Conservation (phyloP, 2,329 filamentous ascomycete genomes). For the Pyrenophora tritici-repentis region DNA sequence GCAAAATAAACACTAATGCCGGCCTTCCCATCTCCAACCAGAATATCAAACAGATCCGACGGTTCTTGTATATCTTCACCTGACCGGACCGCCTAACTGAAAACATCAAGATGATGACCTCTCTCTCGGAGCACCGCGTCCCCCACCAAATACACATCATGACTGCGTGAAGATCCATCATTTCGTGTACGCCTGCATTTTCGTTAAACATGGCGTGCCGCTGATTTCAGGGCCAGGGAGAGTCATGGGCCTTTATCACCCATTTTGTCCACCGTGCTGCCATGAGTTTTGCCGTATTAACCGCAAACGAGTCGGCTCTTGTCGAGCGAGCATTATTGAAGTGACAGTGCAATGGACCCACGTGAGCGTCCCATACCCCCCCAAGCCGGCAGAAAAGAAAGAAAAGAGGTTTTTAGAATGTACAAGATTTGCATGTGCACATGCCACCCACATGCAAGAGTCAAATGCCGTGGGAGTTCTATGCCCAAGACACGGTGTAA, state of each 20-base stretch:
- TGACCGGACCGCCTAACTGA: conserved; percentile 24
- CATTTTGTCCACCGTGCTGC: conserved; percentile 25
- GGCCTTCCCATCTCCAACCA: conserved; percentile 13
- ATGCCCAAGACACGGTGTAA: conserved; percentile 36
- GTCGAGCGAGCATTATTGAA: conserved; percentile 16
- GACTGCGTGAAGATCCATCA: conserved; percentile 31
- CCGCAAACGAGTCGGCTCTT: conserved; percentile 9
- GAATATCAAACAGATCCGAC: conserved; percentile 16
- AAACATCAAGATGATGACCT: conserved; percentile 31
- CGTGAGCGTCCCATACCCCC: conserved; percentile 16
- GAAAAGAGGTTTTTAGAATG: conserved; percentile 35
- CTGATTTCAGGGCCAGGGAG: conserved; percentile 12
- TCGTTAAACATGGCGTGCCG: conserved; percentile 33
- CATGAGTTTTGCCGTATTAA: conserved; percentile 20
- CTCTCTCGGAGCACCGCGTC: conserved; percentile 24
- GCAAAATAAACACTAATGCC: conserved; percentile 35
- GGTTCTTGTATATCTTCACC: conserved; percentile 17
- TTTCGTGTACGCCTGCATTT: conserved; percentile 36
- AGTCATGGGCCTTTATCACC: conserved; percentile 15
- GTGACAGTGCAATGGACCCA: conserved; percentile 26
- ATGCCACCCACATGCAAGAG: conserved; percentile 43
- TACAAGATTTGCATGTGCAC: conserved; percentile 45
- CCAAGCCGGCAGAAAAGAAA: conserved; percentile 33
- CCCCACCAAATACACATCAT: conserved; percentile 29
- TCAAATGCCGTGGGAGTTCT: conserved; percentile 43